Base-by-base conservation (phyloP, 768 basidiomycete genomes). In the Kwoniella pini region DNA sequence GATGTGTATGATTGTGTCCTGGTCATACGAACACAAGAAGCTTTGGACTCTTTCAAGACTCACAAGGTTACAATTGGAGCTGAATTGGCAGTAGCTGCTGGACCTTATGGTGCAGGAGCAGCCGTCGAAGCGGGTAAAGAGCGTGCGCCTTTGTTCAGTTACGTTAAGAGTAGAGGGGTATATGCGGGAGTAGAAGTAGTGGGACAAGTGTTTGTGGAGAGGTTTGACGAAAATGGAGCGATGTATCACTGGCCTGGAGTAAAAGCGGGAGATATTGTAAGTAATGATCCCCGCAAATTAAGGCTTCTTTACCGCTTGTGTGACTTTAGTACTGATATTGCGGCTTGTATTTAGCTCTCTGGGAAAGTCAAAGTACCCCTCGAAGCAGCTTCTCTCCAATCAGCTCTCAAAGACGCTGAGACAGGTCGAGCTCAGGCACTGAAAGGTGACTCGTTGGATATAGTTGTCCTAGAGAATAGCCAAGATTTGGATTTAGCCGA, bases 1-100 rank as follows among this genome's bases (percentile, higher is more conserved):
- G 78, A 79, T 59, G 72, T 79, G 24, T 79, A 75, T 62, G 78
- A 79, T 55, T 72, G 72, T 22, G 67, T 79, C 45, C 72, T 79
- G 13, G 67, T 79, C 46, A 75, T 79, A 15, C 67, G 77, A 22
- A 69, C 74, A 2, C 70, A 72, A 63, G 56, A 68, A 38, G 78
- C 77, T 0, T 62, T 79, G 24, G 73, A 77, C 48, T 72, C 72
- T 1, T 79, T 79, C 60, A 58, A 54, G 21, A 72, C 73, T 7
- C 78, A 79, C 63, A 79, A 79, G 46, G 71, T 67, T 4, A 75
- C 74, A 2, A 60, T 77, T 7, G 77, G 77, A 13, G 62, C 70
- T 0, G 77, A 78, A 46, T 57, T 79, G 22, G 78, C 63, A 7
- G 70, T 79, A 4, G 72, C 72, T 0, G 76, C 76, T 5, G 78